Evolutionary conservation across 805 yeast genomes (phyloP), one percentile per base, ranked within the genome.

Genomic region (Candida andamanensis): DNA sequence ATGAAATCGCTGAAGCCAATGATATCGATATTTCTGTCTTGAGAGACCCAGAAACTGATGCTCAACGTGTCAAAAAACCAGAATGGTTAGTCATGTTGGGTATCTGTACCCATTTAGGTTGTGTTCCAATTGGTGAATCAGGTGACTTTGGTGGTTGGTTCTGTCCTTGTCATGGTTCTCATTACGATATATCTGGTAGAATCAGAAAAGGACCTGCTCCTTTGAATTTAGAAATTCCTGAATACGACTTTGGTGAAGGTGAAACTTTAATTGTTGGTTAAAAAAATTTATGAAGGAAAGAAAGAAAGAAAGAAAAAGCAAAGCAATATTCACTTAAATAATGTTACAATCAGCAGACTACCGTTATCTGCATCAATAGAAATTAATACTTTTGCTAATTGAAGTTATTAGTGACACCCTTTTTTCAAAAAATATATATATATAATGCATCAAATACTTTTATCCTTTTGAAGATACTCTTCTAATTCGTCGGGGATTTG

Each of bases 111-210:
- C 99, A 92, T 67, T 80, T 92, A 75, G 99, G 99, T 66, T 92
- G 99, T 82, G 99, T 92, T 42, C 99, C 99, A 50, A 92, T 92
- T 57, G 99, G 99, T 63, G 97, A 92, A 73, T 81, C 97, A 48
- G 99, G 99, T 71, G 99, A 92, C 68, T 92, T 77, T 54, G 97
- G 97, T 63, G 99, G 99, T 63, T 92, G 99, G 99, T 92, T 92
- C 90, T 92, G 98, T 70, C 98, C 99, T 47, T 92, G 98, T 75
- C 99, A 94, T 76, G 99, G 98, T 78, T 90, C 97, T 60, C 98
- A 94, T 69, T 92, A 92, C 70, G 98, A 92, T 72, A 94, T 94
- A 71, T 89, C 97, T 45, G 99, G 99, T 67, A 90, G 99, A 81
- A 90, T 92, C 63, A 86, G 99, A 80, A 90, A 79, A 74, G 99